Conservation (phyloP, 352 stramenopile genomes). For the Phytophthora rubi region DNA sequence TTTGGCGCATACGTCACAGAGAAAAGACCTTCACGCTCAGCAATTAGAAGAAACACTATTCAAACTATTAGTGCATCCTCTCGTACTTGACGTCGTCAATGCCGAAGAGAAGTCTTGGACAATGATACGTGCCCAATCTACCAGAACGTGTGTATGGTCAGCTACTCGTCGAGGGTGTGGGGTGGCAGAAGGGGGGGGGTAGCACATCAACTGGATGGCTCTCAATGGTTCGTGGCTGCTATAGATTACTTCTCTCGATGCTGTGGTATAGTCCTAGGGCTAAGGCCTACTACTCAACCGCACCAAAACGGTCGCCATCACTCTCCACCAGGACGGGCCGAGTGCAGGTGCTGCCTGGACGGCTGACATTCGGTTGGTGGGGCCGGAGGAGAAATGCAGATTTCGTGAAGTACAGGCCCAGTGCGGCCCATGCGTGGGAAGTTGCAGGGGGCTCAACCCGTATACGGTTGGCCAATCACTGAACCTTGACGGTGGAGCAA, state of each 20-base stretch:
- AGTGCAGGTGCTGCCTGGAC: background rate
- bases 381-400: background rate
- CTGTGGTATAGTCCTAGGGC: background rate
- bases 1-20: slow-evolving; percentile 23
- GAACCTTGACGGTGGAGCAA: background rate
- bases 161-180: slow-evolving; percentile 91
- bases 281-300: background rate
- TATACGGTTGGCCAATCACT: background rate
- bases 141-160: slow-evolving; percentile 93
- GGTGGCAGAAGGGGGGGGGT: slow-evolving; percentile 90
- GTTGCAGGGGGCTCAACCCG: background rate
- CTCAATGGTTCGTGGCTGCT: slow-evolving; percentile 64
- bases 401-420: background rate
- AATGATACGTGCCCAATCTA: slow-evolving; percentile 55
- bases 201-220: slow-evolving; percentile 93
- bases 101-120: slow-evolving; percentile 41
- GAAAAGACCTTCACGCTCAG: slow-evolving; percentile 28
- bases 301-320: background rate
- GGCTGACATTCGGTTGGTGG: too few species aligned
- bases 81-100: slow-evolving; percentile 63
- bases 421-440: background rate
- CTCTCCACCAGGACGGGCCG: background rate
- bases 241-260: background rate
- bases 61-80: slow-evolving; percentile 68
- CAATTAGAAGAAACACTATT: slow-evolving; percentile 54